Evolutionary conservation across 768 basidiomycete species (phyloP).

Genomic region (Boletales sp.): DNA sequence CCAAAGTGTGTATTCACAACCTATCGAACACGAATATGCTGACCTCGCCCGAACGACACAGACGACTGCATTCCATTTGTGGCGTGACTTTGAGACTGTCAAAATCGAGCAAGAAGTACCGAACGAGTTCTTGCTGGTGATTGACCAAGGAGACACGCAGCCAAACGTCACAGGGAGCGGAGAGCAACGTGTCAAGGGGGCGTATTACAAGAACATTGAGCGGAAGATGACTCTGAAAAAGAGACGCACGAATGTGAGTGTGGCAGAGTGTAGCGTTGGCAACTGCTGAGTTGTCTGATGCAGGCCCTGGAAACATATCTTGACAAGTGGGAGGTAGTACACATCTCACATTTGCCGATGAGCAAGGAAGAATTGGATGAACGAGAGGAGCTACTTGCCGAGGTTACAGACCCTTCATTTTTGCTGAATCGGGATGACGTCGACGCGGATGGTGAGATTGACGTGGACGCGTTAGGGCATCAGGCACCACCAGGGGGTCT

Average conservation of each 20-base stretch:
- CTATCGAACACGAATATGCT: neutral
- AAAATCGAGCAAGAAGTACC: slow-evolving; percentile 85
- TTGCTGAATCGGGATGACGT: slow-evolving; percentile 45
- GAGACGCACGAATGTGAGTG: slow-evolving; percentile 71
- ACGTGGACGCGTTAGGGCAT: slow-evolving; percentile 57
- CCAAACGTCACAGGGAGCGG: slow-evolving; percentile 35
- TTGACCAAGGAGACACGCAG: slow-evolving; percentile 55
- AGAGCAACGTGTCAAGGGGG: slow-evolving; percentile 54
- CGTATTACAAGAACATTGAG: slow-evolving; percentile 86
- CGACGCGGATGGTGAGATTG: slow-evolving; percentile 60
- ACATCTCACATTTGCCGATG: slow-evolving; percentile 67
- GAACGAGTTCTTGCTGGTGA: slow-evolving; percentile 76
- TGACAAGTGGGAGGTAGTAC: slow-evolving; percentile 82
- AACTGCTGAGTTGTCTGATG: too few species aligned
- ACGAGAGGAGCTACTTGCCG: slow-evolving; percentile 72
- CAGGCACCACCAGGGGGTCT: slow-evolving; percentile 36
- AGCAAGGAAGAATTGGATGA: slow-evolving; percentile 73
- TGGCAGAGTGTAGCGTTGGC: too few species aligned
- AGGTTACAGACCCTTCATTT: slow-evolving; percentile 67
- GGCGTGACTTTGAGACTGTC: slow-evolving; percentile 84
- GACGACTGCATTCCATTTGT: slow-evolving; percentile 71
- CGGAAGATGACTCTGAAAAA: slow-evolving; percentile 86
- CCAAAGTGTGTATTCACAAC: slow-evolving; percentile 42
- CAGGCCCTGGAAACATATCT: slow-evolving; percentile 69
- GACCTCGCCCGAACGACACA: slow-evolving; percentile 19